A percentile compares a stretch with the other conserved stretches of the same genome.
These are phyloP conservation scores for Globisporangium camurandrum DNA, from an alignment of 352 stramenopile genomes.

Conservation along the genomic window DNA sequence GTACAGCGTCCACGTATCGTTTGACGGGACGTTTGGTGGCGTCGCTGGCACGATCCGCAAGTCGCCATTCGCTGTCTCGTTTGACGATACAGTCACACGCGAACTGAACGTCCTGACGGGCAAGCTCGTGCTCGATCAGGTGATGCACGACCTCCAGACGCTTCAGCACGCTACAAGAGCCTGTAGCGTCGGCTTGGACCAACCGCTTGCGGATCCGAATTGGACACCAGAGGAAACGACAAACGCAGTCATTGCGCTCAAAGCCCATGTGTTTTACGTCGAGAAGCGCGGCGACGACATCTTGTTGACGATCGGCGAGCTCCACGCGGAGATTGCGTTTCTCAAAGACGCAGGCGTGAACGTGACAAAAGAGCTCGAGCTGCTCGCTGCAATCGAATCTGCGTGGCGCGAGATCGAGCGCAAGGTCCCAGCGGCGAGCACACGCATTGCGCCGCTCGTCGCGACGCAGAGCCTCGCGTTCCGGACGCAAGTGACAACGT, in stretches of 20 bases:
- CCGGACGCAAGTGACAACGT: slow-evolving; percentile 69
- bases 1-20: slow-evolving; percentile 86
- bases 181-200: slow-evolving; percentile 65
- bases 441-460: slow-evolving; percentile 59
- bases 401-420: slow-evolving; percentile 57
- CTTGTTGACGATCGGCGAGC: slow-evolving; percentile 51
- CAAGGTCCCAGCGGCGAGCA: slow-evolving; percentile 56
- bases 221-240: slow-evolving; percentile 61
- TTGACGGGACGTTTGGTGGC: slow-evolving; percentile 90
- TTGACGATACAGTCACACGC: slow-evolving; percentile 68
- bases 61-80: slow-evolving; percentile 84
- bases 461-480: slow-evolving; percentile 53
- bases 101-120: slow-evolving; percentile 81
- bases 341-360: slow-evolving; percentile 50
- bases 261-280: slow-evolving; percentile 73
- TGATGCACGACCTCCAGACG: slow-evolving; percentile 53
- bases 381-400: slow-evolving; percentile 38
- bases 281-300: slow-evolving; percentile 68
- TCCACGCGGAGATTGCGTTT: slow-evolving; percentile 57
- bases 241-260: slow-evolving; percentile 55
- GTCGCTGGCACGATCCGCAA: slow-evolving; percentile 80
- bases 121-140: slow-evolving; percentile 68
- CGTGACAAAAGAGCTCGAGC: slow-evolving; percentile 47
- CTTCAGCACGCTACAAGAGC: slow-evolving; percentile 57
- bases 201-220: slow-evolving; percentile 43